Conservation (phyloP, 2,329 filamentous ascomycete genomes). For the Aspergillus hiratsukae region DNA sequence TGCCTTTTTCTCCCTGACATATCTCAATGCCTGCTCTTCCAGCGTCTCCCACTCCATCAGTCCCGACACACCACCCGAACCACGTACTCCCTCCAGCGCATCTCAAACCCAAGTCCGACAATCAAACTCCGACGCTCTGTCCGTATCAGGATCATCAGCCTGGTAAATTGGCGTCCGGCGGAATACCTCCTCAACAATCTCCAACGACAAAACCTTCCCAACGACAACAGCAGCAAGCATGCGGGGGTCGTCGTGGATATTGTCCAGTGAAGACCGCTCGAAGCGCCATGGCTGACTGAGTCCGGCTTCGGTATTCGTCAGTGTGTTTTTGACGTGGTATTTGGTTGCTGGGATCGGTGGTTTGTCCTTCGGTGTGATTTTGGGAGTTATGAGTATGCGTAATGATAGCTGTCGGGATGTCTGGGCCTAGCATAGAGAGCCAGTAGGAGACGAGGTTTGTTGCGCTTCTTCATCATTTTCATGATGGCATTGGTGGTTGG, state of each 20-base stretch:
- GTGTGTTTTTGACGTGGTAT: conserved; percentile 4
- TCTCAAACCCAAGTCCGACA: not conserved
- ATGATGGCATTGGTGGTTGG: not conserved
- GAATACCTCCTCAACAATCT: not conserved
- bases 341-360: conserved; percentile 5
- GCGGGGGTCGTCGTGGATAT: not conserved
- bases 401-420: not conserved
- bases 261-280: not conserved
- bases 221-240: not conserved
- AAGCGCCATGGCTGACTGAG: not conserved
- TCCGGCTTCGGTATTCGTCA: not conserved
- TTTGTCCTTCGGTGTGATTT: not conserved
- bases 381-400: conserved; percentile 4
- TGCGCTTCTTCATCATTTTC: not conserved
- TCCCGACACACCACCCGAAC: not conserved
- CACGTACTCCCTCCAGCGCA: not conserved
- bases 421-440: conserved; percentile 4
- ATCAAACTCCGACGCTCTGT: not conserved
- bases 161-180: not conserved
- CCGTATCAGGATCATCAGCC: not conserved
- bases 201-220: not conserved
- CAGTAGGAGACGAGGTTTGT: conserved; percentile 10
- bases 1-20: not conserved
- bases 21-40: not conserved
- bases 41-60: not conserved